Conservation (phyloP, 2,329 filamentous ascomycete species). For the Fusarium chuoi region DNA sequence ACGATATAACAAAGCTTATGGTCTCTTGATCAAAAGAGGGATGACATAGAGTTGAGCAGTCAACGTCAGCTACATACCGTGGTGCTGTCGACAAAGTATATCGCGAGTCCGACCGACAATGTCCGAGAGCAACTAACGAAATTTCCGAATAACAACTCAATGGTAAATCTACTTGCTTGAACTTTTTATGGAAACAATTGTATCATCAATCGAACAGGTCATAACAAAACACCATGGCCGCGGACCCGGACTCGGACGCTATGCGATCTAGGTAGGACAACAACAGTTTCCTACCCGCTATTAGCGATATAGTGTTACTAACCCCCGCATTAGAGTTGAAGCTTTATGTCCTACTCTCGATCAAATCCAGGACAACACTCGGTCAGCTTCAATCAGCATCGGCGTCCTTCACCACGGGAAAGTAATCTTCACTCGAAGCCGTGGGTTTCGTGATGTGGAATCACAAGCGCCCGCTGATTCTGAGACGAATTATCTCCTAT, state of each 20-base stretch:
- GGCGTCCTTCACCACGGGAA: not conserved
- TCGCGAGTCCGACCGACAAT: not conserved
- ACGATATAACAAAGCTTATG: not conserved
- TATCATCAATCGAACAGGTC: not conserved
- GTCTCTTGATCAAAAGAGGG: fast-evolving
- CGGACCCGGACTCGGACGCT: fast-evolving
- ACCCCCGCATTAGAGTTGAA: not conserved
- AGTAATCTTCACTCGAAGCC: not conserved
- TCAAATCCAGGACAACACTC: not conserved
- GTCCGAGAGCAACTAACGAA: fast-evolving
- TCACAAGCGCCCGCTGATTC: not conserved
- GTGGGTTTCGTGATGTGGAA: fast-evolving
- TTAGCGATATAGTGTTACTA: not conserved
- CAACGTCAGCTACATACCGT: not conserved
- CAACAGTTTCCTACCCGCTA: too few relatives aligned
- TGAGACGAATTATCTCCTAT: fast-evolving
- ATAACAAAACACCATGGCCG: not conserved
- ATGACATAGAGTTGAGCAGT: not conserved
- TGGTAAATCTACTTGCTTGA: not conserved
- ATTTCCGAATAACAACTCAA: not conserved
- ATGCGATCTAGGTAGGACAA: not conserved
- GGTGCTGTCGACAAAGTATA: not conserved
- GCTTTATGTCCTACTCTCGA: not conserved
- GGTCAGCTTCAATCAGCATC: not conserved
- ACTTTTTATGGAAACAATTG: fast-evolving